Base-by-base conservation (phyloP, 2,329 filamentous ascomycete genomes). In the Scortechinia acanthostroma region DNA sequence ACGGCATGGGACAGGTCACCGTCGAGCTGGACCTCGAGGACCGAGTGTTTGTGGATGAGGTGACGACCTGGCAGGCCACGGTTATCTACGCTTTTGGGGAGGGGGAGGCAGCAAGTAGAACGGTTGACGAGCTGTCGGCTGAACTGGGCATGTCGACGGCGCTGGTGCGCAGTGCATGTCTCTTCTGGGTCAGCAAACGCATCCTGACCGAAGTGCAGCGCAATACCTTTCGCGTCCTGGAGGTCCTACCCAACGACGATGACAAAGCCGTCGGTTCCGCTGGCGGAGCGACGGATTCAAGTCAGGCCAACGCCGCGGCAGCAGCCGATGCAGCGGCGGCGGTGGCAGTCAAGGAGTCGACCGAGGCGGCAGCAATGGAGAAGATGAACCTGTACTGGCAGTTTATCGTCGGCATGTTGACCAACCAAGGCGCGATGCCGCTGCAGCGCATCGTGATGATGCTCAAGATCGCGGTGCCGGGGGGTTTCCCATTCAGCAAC, bases 331-430 rank as follows among this genome's bases (percentile, higher is more conserved):
- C 54, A 52, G 23, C 56, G 56, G 40, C 61, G 58, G 4, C 61
- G 57, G 30, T 65, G 60, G 65, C 68, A 45, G 64, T 59, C 4
- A 66, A 72, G 49, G 68, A 76, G 40, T 75, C 76, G 20, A 64
- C 76, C 21, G 64, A 79, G 1, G 68, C 69, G 51, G 74, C 80
- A 15, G 46, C 45, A 46, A 46, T 45, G 40, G 50, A 49, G 35
- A 48, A 52, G 42, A 46, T 47, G 19, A 46, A 50, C 42, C 66
- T 83, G 43, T 83, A 83, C 54, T 72, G 73, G 61, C 73, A 77
- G 46, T 86, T 84, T 51, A 77, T 86, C 45, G 58, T 76, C 33
- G 77, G 77, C 6, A 85, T 86, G 81, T 58, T 86, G 55, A 83
- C 78, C 45, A 83, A 83, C 50, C 74, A 77, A 1, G 73, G 54